Base-by-base conservation (phyloP, 495 filamentous ascomycete species). In the Astrocystis sublimbata region DNA sequence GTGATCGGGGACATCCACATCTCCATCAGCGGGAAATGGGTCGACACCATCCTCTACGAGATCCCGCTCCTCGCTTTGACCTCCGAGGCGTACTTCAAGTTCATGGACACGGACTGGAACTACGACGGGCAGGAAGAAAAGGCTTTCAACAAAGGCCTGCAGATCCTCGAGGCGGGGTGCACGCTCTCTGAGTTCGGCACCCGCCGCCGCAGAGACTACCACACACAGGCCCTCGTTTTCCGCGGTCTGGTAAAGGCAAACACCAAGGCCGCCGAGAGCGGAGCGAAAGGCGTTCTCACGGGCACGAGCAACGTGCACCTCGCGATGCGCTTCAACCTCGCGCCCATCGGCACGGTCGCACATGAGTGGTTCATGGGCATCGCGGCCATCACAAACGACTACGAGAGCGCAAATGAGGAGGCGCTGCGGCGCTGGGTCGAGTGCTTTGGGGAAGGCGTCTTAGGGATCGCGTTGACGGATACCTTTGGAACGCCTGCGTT, bases 331-430 rank as follows among this genome's bases (percentile, higher is more conserved):
- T 91, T 93, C 72, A 85, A 84, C 21, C 83, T 94, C 28, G 76
- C 84, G 7, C 90, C 93, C 0, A 86, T 98, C 19, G 94, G 94
- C 15, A 98, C 94, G 2, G 93, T 98, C 1, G 94, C 96, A 0
- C 94, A 98, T 65, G 94, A 98, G 76, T 98, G 96, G 96, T 97
- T 96, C 77, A 98, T 98, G 94, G 91, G 91, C 41, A 91, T 96
- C 55, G 94, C 94, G 15, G 93, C 94, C 35, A 90, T 97, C 68
- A 93, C 89, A 3, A 81, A 90, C 58, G 86, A 97, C 75, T 98
- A 98, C 67, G 77, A 81, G 63, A 82, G 83, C 52, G 92, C 96
- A 6, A 96, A 92, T 58, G 91, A 93, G 72, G 81, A 87, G 60
- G 91, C 90, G 0, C 77, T 98, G 68, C 76, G 83, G 50, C 91